Evolutionary conservation across 768 basidiomycete species (phyloP).

Genomic region (Tulasnella calospora): DNA sequence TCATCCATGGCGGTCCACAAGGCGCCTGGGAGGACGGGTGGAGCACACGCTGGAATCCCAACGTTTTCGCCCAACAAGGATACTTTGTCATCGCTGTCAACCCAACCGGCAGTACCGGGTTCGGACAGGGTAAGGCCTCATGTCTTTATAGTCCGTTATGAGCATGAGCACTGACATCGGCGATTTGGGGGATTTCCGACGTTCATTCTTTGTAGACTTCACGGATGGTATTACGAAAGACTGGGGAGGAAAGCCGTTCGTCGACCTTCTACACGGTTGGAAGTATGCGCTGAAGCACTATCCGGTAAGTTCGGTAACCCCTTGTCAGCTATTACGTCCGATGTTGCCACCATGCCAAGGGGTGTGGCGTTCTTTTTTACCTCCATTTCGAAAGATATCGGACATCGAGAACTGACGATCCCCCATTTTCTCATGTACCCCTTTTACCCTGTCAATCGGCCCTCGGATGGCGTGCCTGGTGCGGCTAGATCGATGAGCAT

Average conservation of each 20-base stretch:
- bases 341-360: background rate
- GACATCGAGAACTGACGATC: background rate
- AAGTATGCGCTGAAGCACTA: conserved; percentile 59
- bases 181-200: conserved; percentile 36
- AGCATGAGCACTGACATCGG: conserved; percentile 36
- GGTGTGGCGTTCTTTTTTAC: background rate
- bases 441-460: background rate
- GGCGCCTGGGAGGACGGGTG: conserved; percentile 87
- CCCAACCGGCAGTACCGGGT: conserved; percentile 81
- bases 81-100: conserved; percentile 87
- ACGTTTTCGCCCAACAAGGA: conserved; percentile 84
- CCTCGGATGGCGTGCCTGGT: background rate
- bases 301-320: conserved; percentile 52
- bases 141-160: conserved; percentile 26
- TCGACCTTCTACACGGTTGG: conserved; percentile 72
- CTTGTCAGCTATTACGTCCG: background rate
- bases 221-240: conserved; percentile 76
- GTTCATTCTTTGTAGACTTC: conserved; percentile 50
- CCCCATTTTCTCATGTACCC: background rate
- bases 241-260: conserved; percentile 84
- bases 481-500: conserved; percentile 59
- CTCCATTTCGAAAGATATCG: background rate
- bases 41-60: conserved; percentile 90
- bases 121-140: conserved; percentile 65
- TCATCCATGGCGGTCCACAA: conserved; percentile 83